phyloP scores from a whole-genome alignment of 2,329 filamentous ascomycete genomes.

The Trichoderma citrinoviride region DNA sequence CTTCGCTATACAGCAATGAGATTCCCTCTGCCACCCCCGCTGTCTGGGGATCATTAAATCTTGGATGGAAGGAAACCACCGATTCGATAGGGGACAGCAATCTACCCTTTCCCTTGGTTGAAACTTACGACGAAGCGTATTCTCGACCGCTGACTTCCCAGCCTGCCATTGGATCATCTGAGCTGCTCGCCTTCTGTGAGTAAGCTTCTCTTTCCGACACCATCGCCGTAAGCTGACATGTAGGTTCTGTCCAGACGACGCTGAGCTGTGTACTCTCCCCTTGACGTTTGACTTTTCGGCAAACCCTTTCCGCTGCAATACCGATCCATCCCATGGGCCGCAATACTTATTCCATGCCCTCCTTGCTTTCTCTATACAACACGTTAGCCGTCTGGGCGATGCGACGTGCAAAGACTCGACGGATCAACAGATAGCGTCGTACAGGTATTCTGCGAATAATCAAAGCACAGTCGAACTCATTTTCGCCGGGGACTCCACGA shows the following conservation, averaged over 20 bases:
- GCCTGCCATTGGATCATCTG: background rate
- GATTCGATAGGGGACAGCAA: background rate
- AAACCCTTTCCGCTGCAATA: slow-evolving; percentile 13
- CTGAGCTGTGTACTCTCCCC: slow-evolving; percentile 14
- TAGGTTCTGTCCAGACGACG: background rate
- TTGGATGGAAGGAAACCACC: background rate
- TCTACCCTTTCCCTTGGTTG: background rate
- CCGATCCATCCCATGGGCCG: background rate
- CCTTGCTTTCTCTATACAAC: slow-evolving; percentile 12
- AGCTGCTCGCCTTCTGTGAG: slow-evolving; percentile 18
- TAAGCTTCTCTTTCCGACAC: background rate
- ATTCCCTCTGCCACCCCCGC: background rate
- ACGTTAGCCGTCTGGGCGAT: slow-evolving; percentile 11
- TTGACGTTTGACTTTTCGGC: slow-evolving; percentile 15
- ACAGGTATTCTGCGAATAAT: slow-evolving; percentile 8
- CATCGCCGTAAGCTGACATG: background rate
- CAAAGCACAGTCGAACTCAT: background rate
- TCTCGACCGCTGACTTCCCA: background rate
- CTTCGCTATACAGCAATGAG: background rate
- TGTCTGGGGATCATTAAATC: background rate
- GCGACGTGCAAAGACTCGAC: background rate
- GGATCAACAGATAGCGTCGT: slow-evolving; percentile 7
- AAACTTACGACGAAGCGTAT: background rate
- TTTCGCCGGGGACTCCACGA: background rate
- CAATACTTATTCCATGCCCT: slow-evolving; percentile 7